Evolutionary conservation across 164 flowering plant genomes (phyloP).

Genomic region (Chloranthus sessilifolius): DNA sequence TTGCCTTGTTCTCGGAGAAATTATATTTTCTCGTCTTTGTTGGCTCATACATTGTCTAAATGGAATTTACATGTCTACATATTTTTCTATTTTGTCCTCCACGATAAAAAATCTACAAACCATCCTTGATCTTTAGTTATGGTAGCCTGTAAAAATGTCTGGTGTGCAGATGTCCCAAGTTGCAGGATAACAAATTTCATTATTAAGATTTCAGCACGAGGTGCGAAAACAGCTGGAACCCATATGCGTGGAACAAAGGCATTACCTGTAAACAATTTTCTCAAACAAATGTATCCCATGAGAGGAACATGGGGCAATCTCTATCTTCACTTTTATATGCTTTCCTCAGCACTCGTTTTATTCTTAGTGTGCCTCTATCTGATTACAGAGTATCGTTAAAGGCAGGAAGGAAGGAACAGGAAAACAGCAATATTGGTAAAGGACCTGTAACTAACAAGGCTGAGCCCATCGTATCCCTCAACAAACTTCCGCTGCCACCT

Average conservation of each 20-base stretch:
- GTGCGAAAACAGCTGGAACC: neutral
- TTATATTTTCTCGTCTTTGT: too few relatives aligned
- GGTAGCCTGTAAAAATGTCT: too few relatives aligned
- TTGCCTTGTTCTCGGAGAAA: too few relatives aligned
- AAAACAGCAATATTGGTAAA: constrained; percentile 15
- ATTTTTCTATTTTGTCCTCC: too few relatives aligned
- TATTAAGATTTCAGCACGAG: neutral
- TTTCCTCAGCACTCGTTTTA: neutral
- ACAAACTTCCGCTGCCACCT: constrained; percentile 65
- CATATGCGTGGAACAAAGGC: constrained; percentile 34
- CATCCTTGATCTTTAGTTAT: too few relatives aligned
- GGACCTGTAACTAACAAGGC: constrained; percentile 19
- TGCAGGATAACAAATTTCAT: neutral
- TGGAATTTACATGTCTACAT: too few relatives aligned
- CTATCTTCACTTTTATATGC: neutral
- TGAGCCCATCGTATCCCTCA: constrained; percentile 57
- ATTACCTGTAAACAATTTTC: constrained; percentile 24
- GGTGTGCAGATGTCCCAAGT: neutral
- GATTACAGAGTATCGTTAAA: neutral
- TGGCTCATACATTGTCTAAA: too few relatives aligned
- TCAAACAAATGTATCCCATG: constrained; percentile 18
- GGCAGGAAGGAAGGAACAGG: constrained; percentile 30
- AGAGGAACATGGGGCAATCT: constrained; percentile 33
- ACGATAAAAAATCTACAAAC: too few relatives aligned
- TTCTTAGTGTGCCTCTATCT: neutral